Conservation (phyloP, 371 early-diverging fungal species). For the Synchytrium microbalum region DNA sequence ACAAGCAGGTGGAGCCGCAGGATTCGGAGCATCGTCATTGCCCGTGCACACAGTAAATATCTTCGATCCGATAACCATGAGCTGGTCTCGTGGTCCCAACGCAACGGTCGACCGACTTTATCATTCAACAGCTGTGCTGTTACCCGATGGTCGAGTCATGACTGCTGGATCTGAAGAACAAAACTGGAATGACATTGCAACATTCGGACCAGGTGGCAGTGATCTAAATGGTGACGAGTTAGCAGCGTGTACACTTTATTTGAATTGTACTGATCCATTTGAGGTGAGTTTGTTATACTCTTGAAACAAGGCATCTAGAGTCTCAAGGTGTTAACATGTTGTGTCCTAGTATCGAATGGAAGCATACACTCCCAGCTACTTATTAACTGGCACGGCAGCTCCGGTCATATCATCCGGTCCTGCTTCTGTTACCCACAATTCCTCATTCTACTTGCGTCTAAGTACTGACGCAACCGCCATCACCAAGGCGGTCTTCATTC, state of each 20-base stretch:
- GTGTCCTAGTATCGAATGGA: not conserved
- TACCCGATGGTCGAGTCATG: slow-evolving; percentile 17
- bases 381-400: not conserved
- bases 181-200: slow-evolving; percentile 6
- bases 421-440: not conserved
- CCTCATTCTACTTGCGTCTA: not conserved
- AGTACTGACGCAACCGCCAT: not conserved
- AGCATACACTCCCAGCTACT: not conserved
- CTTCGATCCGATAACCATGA: not conserved
- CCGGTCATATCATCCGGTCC: not conserved
- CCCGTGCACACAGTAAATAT: too few species aligned
- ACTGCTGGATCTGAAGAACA: slow-evolving; percentile 17
- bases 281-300: too few species aligned
- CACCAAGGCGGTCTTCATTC: slow-evolving; percentile 13
- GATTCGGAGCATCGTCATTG: slow-evolving; percentile 11
- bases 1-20: slow-evolving; percentile 15
- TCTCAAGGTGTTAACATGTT: too few species aligned
- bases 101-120: slow-evolving; percentile 19
- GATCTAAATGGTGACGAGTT: not conserved
- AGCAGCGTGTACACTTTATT: not conserved
- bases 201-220: not conserved
- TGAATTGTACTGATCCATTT: not conserved
- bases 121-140: slow-evolving; percentile 26
- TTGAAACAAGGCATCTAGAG: too few species aligned
- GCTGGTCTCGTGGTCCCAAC: not conserved